Conservation (phyloP, 2,329 filamentous ascomycete genomes). For the Septoria petroselini region DNA sequence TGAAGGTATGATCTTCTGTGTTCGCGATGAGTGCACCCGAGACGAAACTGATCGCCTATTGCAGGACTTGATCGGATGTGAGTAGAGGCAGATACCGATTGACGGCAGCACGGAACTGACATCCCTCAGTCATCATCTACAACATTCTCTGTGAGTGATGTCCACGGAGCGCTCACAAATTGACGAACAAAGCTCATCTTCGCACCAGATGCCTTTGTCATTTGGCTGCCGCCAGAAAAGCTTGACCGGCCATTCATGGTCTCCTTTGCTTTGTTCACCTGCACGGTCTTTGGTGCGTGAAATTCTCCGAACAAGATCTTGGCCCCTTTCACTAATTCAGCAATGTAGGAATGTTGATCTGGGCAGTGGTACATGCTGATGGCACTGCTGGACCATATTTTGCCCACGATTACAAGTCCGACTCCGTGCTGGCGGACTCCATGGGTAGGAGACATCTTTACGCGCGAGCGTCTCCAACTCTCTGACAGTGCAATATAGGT, state of each 20-base stretch:
- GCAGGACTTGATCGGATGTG: slow-evolving; percentile 20
- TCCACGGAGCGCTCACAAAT: too few species aligned
- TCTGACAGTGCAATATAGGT: neutral
- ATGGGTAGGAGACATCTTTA: neutral
- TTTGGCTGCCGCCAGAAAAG: slow-evolving; percentile 20
- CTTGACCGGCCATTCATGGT: slow-evolving; percentile 17
- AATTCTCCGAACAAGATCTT: neutral
- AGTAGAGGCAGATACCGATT: neutral
- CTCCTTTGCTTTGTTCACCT: slow-evolving; percentile 16
- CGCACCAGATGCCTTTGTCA: slow-evolving; percentile 7
- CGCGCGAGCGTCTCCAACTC: neutral
- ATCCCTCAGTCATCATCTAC: slow-evolving; percentile 16
- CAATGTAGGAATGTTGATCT: slow-evolving; percentile 13
- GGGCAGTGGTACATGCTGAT: slow-evolving; percentile 17
- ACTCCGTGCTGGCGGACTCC: slow-evolving; percentile 16
- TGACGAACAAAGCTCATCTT: neutral
- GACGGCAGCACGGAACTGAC: neutral
- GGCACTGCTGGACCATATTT: slow-evolving; percentile 20
- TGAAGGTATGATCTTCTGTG: neutral
- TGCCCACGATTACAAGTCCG: slow-evolving; percentile 17
- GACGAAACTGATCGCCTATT: neutral
- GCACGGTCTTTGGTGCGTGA: slow-evolving; percentile 14
- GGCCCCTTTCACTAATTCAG: neutral
- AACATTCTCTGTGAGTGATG: slow-evolving; percentile 14
- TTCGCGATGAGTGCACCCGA: neutral